phyloP scores from a whole-genome alignment of 371 early-diverging fungal genomes.

The Nematocida parisii region DNA sequence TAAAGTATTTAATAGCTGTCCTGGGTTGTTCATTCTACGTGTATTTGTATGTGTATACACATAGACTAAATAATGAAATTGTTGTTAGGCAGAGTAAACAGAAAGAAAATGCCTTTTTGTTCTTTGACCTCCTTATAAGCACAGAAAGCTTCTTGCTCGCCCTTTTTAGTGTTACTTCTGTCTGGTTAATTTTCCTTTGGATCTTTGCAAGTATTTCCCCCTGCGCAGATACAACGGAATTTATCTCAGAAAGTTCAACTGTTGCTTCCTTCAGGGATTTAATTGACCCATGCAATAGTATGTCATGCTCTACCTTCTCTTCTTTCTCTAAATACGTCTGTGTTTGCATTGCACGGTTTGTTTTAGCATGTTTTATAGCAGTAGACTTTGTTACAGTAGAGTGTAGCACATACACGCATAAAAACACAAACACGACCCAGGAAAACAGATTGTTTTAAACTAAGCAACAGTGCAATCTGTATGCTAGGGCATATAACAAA shows the following conservation, averaged over 20 bases:
- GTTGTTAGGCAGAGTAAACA: constrained; percentile 52
- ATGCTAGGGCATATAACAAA: too few relatives aligned
- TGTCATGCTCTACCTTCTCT: constrained; percentile 38
- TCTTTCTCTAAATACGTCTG: constrained; percentile 37
- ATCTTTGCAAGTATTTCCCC: constrained; percentile 45
- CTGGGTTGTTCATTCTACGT: constrained; percentile 3
- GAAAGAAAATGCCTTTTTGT: constrained; percentile 26
- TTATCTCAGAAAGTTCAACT: constrained; percentile 22
- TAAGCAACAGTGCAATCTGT: too few relatives aligned
- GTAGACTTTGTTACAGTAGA: too few relatives aligned
- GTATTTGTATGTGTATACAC: constrained; percentile 28
- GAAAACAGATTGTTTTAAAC: too few relatives aligned
- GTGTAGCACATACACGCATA: too few relatives aligned
- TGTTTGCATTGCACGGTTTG: constrained; percentile 41
- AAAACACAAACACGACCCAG: too few relatives aligned
- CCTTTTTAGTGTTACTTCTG: constrained; percentile 45
- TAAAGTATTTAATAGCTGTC: constrained; percentile 22
- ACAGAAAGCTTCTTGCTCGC: constrained; percentile 33
- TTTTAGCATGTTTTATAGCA: background rate
- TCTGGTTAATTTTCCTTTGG: constrained; percentile 31
- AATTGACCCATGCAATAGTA: constrained; percentile 39
- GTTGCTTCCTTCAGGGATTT: constrained; percentile 30
- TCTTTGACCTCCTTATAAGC: constrained; percentile 33
- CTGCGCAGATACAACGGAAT: constrained; percentile 33
- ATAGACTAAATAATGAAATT: constrained; percentile 3